Percentiles rank a stretch among this genome's conserved stretches.
phyloP scores from a whole-genome alignment of 352 stramenopile genomes.

The Phytophthora crassamura region DNA sequence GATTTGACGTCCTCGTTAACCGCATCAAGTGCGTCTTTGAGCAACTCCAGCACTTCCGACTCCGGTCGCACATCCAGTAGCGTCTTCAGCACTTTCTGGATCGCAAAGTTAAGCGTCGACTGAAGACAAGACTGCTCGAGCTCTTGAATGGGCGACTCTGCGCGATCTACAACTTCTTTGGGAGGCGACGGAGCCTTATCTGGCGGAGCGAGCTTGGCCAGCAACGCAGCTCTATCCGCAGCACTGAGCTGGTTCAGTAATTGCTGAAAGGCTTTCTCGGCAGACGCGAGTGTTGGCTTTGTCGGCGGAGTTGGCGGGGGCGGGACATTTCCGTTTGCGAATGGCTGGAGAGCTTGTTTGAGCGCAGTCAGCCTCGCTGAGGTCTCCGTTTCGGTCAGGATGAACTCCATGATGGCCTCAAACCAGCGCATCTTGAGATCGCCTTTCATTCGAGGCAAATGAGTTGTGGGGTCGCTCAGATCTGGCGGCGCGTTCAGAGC shows the following conservation, averaged over 20 bases:
- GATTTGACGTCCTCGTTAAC: neutral
- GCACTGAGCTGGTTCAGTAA: slow-evolving; percentile 35
- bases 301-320: neutral
- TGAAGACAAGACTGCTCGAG: slow-evolving; percentile 3
- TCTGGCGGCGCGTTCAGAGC: slow-evolving; percentile 22
- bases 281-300: slow-evolving; percentile 23
- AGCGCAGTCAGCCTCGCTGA: slow-evolving; percentile 56
- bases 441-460: slow-evolving; percentile 48
- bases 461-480: slow-evolving; percentile 38
- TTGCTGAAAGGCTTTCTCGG: slow-evolving; percentile 37
- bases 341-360: slow-evolving; percentile 55
- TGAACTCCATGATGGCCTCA: slow-evolving; percentile 48
- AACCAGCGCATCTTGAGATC: slow-evolving; percentile 75
- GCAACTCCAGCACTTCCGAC: slow-evolving; percentile 45
- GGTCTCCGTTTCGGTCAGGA: slow-evolving; percentile 51
- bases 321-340: slow-evolving; percentile 49
- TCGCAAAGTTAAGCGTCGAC: slow-evolving; percentile 7
- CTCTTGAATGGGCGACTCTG: slow-evolving; percentile 45
- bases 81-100: slow-evolving; percentile 47
- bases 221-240: slow-evolving; percentile 35
- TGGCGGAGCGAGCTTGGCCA: slow-evolving; percentile 33
- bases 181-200: neutral
- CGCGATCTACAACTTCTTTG: slow-evolving; percentile 30
- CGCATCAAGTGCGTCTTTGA: slow-evolving; percentile 32
- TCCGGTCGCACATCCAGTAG: slow-evolving; percentile 49